Evolutionary conservation across 257 asterid species (phyloP).

Genomic region (Solanum chilense): DNA sequence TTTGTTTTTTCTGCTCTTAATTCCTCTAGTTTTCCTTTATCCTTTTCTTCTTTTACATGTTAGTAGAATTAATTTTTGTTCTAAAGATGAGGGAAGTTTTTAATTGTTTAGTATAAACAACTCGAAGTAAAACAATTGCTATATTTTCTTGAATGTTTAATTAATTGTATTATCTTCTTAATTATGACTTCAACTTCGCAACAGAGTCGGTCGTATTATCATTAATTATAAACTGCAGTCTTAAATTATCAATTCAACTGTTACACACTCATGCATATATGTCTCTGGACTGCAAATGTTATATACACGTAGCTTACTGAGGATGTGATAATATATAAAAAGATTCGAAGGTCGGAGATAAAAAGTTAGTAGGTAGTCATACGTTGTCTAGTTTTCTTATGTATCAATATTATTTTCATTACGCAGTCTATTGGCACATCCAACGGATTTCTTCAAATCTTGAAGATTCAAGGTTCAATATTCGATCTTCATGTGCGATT

Average conservation of each 20-base stretch:
- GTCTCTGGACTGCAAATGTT: background rate
- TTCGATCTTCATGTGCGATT: background rate
- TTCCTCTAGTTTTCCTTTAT: background rate
- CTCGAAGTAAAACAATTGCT: background rate
- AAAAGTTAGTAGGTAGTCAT: background rate
- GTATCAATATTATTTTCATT: background rate
- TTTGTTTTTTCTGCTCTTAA: background rate
- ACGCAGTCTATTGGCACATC: background rate
- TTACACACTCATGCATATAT: background rate
- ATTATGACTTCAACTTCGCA: background rate
- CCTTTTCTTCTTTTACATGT: background rate
- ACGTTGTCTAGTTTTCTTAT: too few species aligned
- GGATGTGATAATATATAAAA: background rate
- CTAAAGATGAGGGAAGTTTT: background rate
- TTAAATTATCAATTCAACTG: background rate
- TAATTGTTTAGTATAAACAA: background rate
- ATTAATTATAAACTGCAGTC: background rate
- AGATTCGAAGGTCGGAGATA: background rate
- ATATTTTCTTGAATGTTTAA: background rate
- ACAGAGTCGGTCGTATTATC: background rate
- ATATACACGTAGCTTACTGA: background rate
- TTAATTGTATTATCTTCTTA: background rate
- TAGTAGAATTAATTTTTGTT: background rate
- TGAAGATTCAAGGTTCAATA: background rate
- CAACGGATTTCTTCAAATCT: background rate